A percentile compares a stretch with the other conserved stretches of the same genome.
phyloP scores from a whole-genome alignment of 768 basidiomycete species.

The Mycena vitilis region DNA sequence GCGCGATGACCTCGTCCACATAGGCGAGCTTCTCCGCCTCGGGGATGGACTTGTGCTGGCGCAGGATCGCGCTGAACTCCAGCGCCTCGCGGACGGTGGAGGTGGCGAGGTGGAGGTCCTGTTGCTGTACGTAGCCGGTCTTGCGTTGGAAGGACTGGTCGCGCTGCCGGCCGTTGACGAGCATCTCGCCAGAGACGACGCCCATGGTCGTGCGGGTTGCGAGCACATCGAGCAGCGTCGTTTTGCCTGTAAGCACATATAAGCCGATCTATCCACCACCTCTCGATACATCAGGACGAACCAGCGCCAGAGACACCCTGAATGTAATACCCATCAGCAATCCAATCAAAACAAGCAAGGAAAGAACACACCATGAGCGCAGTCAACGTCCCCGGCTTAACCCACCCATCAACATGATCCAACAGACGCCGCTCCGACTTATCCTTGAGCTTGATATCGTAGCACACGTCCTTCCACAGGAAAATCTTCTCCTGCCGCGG shows the following conservation, averaged over 20 bases:
- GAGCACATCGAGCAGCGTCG: conserved; percentile 57
- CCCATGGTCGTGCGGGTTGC: conserved; percentile 61
- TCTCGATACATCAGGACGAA: not conserved
- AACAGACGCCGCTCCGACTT: conserved; percentile 43
- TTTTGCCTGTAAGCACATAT: conserved; percentile 41
- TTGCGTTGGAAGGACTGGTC: conserved; percentile 55
- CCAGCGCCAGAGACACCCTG: conserved; percentile 26
- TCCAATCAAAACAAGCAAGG: not conserved
- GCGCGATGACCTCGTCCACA: conserved; percentile 58
- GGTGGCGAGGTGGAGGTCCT: conserved; percentile 59
- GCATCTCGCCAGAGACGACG: conserved; percentile 57
- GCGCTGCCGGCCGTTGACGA: conserved; percentile 50
- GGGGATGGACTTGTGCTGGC: conserved; percentile 53
- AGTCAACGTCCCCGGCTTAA: conserved; percentile 63
- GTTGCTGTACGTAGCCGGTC: conserved; percentile 61
- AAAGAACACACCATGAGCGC: conserved; percentile 59
- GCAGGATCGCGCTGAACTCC: conserved; percentile 57
- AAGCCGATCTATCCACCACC: too few species aligned
- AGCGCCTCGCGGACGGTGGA: conserved; percentile 62
- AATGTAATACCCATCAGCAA: not conserved
- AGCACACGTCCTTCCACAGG: conserved; percentile 58
- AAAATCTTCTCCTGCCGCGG: conserved; percentile 47
- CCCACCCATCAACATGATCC: conserved; percentile 60
- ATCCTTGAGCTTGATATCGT: conserved; percentile 48
- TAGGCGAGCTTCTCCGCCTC: conserved; percentile 57